Conservation (phyloP, 768 basidiomycete genomes). For the Auriculariales sp. region DNA sequence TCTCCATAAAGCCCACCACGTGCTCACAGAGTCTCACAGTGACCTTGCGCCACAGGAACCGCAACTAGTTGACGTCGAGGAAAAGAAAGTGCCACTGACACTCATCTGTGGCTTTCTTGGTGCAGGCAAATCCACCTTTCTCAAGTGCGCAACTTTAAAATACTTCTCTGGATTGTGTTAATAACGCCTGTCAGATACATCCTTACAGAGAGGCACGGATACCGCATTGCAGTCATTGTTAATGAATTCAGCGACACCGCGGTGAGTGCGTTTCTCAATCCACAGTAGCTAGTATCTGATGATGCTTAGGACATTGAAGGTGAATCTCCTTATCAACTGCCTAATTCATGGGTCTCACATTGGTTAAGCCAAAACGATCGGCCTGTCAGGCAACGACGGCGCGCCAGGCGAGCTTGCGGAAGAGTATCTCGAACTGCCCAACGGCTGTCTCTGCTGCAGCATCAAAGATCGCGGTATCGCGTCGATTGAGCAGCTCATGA, state of each 20-base stretch:
- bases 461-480: slow-evolving; percentile 89
- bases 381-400: slow-evolving; percentile 39
- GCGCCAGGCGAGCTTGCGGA: slow-evolving; percentile 45
- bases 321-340: slow-evolving; percentile 15
- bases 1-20: too few relatives aligned
- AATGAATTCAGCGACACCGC: slow-evolving; percentile 96
- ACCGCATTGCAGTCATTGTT: slow-evolving; percentile 95
- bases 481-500: slow-evolving; percentile 87
- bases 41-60: too few relatives aligned
- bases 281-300: background rate
- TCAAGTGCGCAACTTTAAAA: slow-evolving; percentile 37
- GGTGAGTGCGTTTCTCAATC: slow-evolving; percentile 26
- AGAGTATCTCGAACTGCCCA: slow-evolving; percentile 83
- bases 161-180: background rate
- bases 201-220: slow-evolving; percentile 84
- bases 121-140: slow-evolving; percentile 78
- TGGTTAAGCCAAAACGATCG: slow-evolving; percentile 67
- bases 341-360: background rate
- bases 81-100: slow-evolving; percentile 64
- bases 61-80: too few relatives aligned
- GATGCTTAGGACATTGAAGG: slow-evolving; percentile 75
- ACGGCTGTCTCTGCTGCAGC: slow-evolving; percentile 97
- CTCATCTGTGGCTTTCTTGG: slow-evolving; percentile 93
- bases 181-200: slow-evolving; percentile 24
- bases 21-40: too few relatives aligned